phyloP scores from a whole-genome alignment of 176 grass and related monocot species.

The Musa acuminata region DNA sequence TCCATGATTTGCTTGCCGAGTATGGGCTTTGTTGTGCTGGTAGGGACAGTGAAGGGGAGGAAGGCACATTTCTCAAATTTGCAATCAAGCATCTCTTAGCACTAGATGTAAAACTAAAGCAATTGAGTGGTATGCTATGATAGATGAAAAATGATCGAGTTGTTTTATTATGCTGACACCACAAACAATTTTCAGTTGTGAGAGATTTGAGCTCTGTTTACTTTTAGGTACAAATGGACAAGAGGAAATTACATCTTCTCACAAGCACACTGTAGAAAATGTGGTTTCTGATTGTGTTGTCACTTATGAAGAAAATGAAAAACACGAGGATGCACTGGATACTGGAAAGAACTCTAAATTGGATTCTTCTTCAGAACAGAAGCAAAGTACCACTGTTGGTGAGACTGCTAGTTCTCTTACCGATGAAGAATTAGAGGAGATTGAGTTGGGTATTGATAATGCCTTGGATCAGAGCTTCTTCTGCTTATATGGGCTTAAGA shows the following conservation, averaged over 20 bases:
- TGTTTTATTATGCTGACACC: neutral
- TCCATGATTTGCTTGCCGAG: slow-evolving; percentile 95
- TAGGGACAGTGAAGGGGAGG: slow-evolving; percentile 62
- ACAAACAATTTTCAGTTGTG: neutral
- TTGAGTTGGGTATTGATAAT: slow-evolving; percentile 73
- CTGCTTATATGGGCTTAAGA: slow-evolving; percentile 96
- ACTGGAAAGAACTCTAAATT: slow-evolving; percentile 34
- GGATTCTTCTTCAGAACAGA: neutral
- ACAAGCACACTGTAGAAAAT: slow-evolving; percentile 22
- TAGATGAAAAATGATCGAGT: neutral
- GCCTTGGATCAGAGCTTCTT: slow-evolving; percentile 96
- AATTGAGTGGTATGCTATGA: slow-evolving; percentile 53
- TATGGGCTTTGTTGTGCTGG: slow-evolving; percentile 90
- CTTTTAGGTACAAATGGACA: slow-evolving; percentile 62
- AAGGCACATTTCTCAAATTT: slow-evolving; percentile 88
- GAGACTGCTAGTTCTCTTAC: slow-evolving; percentile 22
- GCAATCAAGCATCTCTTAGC: slow-evolving; percentile 94
- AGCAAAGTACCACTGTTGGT: neutral
- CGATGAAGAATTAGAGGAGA: slow-evolving; percentile 72
- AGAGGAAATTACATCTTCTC: slow-evolving; percentile 38
- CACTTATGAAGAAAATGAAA: slow-evolving; percentile 37
- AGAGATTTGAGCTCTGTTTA: neutral
- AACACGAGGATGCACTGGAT: slow-evolving; percentile 50
- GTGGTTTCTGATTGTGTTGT: slow-evolving; percentile 14
- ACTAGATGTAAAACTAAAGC: slow-evolving; percentile 86